Conservation (phyloP, 176 grass and related monocot genomes). For the Melocanna baccifera region DNA sequence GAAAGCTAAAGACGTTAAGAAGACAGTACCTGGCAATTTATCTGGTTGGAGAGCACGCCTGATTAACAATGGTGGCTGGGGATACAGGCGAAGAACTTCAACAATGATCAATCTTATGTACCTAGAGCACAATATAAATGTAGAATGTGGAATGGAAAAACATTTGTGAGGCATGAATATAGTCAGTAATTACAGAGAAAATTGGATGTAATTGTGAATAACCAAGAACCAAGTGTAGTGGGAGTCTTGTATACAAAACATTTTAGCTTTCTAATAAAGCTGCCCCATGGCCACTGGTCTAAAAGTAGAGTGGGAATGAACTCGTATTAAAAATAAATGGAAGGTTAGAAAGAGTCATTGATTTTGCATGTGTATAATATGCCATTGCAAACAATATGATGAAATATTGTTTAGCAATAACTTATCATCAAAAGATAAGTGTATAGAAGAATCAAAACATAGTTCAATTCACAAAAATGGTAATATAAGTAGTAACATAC, state of each 20-base stretch:
- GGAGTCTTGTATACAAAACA: not conserved
- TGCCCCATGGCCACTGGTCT: not conserved
- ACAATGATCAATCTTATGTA: conserved; percentile 87
- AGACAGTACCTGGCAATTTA: conserved; percentile 76
- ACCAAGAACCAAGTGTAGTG: not conserved
- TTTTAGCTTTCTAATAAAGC: not conserved
- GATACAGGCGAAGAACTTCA: conserved; percentile 91
- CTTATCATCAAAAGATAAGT: not conserved
- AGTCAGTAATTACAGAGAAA: not conserved
- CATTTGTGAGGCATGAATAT: not conserved
- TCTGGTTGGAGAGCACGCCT: conserved; percentile 79
- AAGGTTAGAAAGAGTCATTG: not conserved
- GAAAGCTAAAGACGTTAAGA: conserved; percentile 14
- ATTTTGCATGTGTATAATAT: conserved; percentile 7
- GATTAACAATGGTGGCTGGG: conserved; percentile 89
- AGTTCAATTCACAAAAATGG: conserved; percentile 19
- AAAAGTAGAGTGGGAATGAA: not conserved
- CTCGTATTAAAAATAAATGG: not conserved
- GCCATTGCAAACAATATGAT: not conserved
- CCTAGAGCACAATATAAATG: conserved; percentile 39
- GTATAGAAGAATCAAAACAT: conserved; percentile 8
- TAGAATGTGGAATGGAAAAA: conserved; percentile 13
- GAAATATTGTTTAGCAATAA: not conserved
- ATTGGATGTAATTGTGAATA: not conserved
- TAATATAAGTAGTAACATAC: conserved; percentile 49